Base-by-base conservation (phyloP, 169 alveolate genomes). In the Plasmodium malariae region DNA sequence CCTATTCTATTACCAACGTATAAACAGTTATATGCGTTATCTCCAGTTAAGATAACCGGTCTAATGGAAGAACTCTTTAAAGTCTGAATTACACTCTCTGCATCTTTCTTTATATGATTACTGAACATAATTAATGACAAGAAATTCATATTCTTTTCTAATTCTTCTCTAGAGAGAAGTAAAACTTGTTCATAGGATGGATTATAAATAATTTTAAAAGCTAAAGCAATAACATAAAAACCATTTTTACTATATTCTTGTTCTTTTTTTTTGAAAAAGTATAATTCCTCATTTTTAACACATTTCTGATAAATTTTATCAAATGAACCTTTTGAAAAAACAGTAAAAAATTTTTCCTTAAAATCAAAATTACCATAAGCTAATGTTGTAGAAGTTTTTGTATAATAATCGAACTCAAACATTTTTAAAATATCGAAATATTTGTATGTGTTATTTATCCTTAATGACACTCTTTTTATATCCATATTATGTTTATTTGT, bases 21-120 rank as follows among this genome's bases (percentile, higher is more conserved):
- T 68, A 91, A 90, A 59, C 95, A 92, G 12, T 94, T 94, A 67
- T 93, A 93, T 3, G 93, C 91, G 69, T 94, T 92, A 67, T 94
- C 96, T 21, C 96, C 96, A 19, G 96, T 94, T 67, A 94, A 74
- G 43, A 94, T 94, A 30, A 94, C 92, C 1, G 96, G 93, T 34
- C 96, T 88, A 34, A 94, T 95, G 43, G 91, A 91, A 30, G 95
- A 94, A 34, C 83, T 89, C 17, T 91, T 93, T n/a, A 94, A 60
- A 0, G 91, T 94, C 60, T 88, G 91, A 12, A 94, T 51, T 14
- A 94, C 95, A 26, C 60, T 24, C 3, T 43, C 71, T 34, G 95
- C 93, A 62, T 94, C 96, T 40, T 55, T 71, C 26, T 95, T 88
- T 12, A 94, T 93, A 21, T 90, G 87, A 90, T 94, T 94, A 69